These are phyloP conservation scores for Blastobotrys petasosporus DNA, from an alignment of 1,139 yeast genomes.

Conservation along the genomic window DNA sequence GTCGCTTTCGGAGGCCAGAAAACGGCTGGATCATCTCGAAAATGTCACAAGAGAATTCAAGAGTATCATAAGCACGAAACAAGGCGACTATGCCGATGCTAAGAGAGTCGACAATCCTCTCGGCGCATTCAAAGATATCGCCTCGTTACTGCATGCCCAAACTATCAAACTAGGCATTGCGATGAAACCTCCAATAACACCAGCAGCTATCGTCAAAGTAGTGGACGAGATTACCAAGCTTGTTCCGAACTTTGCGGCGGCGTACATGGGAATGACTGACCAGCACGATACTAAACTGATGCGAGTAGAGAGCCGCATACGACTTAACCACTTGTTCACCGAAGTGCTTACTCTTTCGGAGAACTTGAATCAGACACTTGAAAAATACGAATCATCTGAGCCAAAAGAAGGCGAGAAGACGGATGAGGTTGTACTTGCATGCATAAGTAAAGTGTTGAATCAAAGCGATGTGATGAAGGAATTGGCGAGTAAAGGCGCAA, in stretches of 20 bases:
- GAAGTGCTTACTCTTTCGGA: constrained; percentile 9
- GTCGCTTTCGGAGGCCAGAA: constrained; percentile 3
- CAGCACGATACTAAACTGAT: constrained; percentile 15
- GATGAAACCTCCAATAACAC: constrained; percentile 54
- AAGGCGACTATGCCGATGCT: not conserved
- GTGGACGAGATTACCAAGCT: constrained; percentile 45
- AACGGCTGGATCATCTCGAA: constrained; percentile 1
- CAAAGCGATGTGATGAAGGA: constrained; percentile 36
- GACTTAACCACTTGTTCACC: constrained; percentile 9
- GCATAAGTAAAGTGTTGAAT: constrained; percentile 45
- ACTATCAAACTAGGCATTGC: constrained; percentile 74
- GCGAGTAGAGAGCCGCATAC: constrained; percentile 9
- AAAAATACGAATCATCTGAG: not conserved
- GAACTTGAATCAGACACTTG: constrained; percentile 12
- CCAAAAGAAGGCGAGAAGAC: constrained; percentile 3
- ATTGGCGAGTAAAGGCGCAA: constrained; percentile 36
- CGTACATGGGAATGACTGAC: constrained; percentile 15
- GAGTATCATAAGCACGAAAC: constrained; percentile 1
- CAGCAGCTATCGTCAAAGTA: constrained; percentile 49
- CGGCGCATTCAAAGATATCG: constrained; percentile 52
- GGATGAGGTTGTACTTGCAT: constrained; percentile 26
- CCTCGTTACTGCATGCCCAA: constrained; percentile 64
- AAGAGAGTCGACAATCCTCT: constrained; percentile 25
- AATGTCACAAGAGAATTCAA: constrained; percentile 1
- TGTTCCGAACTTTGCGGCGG: constrained; percentile 18